Base-by-base conservation (phyloP, 192 early-diverging fungal species). In the Linnemannia elongata region DNA sequence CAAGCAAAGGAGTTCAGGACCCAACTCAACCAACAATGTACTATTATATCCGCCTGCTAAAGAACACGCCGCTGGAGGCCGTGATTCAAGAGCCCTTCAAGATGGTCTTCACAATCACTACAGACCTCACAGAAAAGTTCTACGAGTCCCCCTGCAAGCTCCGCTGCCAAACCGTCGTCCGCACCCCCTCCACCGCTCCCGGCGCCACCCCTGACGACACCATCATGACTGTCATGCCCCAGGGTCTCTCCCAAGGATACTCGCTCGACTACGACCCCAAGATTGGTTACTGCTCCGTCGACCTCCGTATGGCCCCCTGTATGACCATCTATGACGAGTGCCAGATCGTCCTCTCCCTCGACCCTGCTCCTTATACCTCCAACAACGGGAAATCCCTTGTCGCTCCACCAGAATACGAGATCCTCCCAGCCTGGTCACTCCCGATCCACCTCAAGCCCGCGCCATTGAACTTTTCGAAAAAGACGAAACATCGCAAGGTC, bases 81-180 rank as follows among this genome's bases (percentile, higher is more conserved):
- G 85, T 87, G 47, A 87, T 87, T 52, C 85, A 87, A 66, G 85
- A 87, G n/a, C 85, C 85, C 15, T 87, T 87, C 85, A 87, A 87
- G 66, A 72, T 87, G 72, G 85, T 87, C 68, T 87, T 87, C 68
- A 87, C 85, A 17, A 87, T 87, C 76, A 87, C 85, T n/a, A 87
- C 85, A 13, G 85, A 87, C 35, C 72, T 87, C 7, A 87, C 85
- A 1, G 85, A 87, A 81, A 87, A 81, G 80, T 87, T 87, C 47
- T 87, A 87, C 54, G 85, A 87, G 39, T 68, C 71, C 6, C 85
- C 85, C 10, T 87, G 85, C 66, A 87, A 78, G 41, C 85, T 87
- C 13, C 69, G 76, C 0, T 87, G 85, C 42, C 85, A 87, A 35
- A 78, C 85, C 47, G 85, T 87, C n/a, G 76, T 87, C 52, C 49